Base-by-base conservation (phyloP, 768 basidiomycete species). In the Jaapia argillacea region DNA sequence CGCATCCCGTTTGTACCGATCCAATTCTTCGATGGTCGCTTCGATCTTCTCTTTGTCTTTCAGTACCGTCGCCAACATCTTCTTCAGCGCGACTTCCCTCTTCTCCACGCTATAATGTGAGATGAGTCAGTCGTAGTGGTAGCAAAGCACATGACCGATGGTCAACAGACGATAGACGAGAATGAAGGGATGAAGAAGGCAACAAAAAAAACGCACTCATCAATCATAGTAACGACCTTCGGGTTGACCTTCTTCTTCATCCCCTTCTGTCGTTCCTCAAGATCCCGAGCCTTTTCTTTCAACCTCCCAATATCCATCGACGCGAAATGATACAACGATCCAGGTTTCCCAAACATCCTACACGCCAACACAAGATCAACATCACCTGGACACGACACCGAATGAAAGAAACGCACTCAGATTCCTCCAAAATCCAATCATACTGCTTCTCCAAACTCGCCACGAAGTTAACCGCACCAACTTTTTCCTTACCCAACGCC, bases 231-330 rank as follows among this genome's bases (percentile, higher is more conserved):
- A 68, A 96, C 79, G 37, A 91, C 92, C 60, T 94, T 96, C 3
- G 83, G 82, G 53, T 99, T 98, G 54, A 98, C 73, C 60, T 93
- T 96, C 68, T 91, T 90, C 68, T 91, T 93, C 80, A 90, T 81
- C 18, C 81, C 79, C 53, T 82, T 83, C 57, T 89, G 89, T 37
- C 79, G 69, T 16, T 75, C 68, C 51, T 88, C 81, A 7, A 98
- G 70, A 52, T 90, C 85, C 5, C 69, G 65, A 21, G 81, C 82
- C 56, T 81, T 83, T 33, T 76, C 68, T 37, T 72, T 66, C 49
- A 86, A 63, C 40, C 68, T 63, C 2, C 43, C 60, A 16, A 91
- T 72, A 54, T 96, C 77, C 43, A 76, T 65, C 2, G 69, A 64
- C 3, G 60, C 55, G 58, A 96, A 97, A 57, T 96, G 85, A 57